A percentile compares a stretch with the other conserved stretches of the same genome.
Conservation (phyloP, 352 stramenopile species). For the Peronospora tabacina region DNA sequence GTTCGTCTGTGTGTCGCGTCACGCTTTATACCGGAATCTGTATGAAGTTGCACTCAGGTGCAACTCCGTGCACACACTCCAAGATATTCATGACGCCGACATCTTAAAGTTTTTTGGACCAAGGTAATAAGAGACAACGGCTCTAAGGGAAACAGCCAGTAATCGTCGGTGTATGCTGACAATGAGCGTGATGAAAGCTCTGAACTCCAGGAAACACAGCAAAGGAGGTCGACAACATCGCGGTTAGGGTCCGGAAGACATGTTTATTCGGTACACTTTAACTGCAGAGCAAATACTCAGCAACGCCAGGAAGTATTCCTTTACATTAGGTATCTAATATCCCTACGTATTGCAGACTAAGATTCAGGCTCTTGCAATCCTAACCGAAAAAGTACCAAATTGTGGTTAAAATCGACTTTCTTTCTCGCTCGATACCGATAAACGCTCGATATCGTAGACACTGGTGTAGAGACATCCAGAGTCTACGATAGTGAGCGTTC, state of each 20-base stretch:
- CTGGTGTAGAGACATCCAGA: too few relatives aligned
- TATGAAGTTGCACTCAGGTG: constrained; percentile 25
- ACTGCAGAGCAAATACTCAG: constrained; percentile 22
- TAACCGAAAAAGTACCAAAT: too few relatives aligned
- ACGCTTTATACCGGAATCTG: constrained; percentile 23
- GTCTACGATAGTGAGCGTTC: too few relatives aligned
- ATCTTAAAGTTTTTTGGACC: background rate
- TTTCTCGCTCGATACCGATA: too few relatives aligned
- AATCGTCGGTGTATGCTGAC: background rate
- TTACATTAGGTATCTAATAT: background rate
- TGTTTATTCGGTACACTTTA: constrained; percentile 8
- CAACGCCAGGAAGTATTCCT: background rate
- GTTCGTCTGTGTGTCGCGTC: constrained; percentile 42
- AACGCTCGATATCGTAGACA: too few relatives aligned
- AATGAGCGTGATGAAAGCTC: background rate
- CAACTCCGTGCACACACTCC: constrained; percentile 18
- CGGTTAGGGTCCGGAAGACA: constrained; percentile 20
- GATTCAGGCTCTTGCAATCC: too few relatives aligned
- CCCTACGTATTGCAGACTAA: too few relatives aligned
- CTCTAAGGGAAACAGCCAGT: background rate
- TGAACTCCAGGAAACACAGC: constrained; percentile 1
- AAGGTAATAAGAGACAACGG: background rate
- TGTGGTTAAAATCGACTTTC: too few relatives aligned
- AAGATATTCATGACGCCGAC: constrained; percentile 9
- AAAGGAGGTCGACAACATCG: constrained; percentile 18